phyloP scores from a whole-genome alignment of 2,329 filamentous ascomycete species.

The Colletotrichum sp. region DNA sequence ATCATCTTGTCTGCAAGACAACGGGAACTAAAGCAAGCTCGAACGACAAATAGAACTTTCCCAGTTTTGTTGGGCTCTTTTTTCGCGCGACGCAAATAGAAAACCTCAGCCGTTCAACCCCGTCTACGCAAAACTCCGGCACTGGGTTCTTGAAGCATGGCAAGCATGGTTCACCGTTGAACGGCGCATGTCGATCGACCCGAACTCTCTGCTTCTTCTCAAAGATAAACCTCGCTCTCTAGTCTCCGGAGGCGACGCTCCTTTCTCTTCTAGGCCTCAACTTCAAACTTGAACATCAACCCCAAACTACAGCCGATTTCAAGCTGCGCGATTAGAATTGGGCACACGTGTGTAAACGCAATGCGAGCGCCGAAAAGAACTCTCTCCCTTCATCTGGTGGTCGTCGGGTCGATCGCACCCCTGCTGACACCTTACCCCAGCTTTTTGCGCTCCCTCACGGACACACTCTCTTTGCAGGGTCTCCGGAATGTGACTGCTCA shows the following conservation, averaged over 20 bases:
- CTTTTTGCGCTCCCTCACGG: background rate
- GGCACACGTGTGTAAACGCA: background rate
- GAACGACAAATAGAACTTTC: background rate
- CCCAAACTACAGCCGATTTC: background rate
- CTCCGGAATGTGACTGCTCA: conserved; percentile 19
- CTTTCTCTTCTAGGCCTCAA: background rate
- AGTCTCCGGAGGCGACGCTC: background rate
- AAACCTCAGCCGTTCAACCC: background rate
- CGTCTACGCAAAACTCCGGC: background rate
- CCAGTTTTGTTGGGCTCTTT: background rate
- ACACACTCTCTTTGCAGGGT: background rate
- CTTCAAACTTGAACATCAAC: background rate
- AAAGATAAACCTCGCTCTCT: background rate
- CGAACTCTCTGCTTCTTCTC: background rate
- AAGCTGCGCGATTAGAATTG: background rate
- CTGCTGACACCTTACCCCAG: background rate
- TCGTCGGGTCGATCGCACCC: background rate
- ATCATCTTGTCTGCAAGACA: conserved; percentile 2
- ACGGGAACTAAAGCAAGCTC: conserved; percentile 1
- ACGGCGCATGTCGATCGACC: conserved; percentile 1
- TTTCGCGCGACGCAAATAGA: background rate
- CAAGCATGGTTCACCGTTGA: conserved; percentile 3
- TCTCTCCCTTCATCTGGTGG: background rate
- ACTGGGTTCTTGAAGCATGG: background rate
- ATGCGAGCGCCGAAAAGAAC: background rate